Evolutionary conservation across 257 asterid species (phyloP).

Genomic region (Lithospermum erythrorhizon): DNA sequence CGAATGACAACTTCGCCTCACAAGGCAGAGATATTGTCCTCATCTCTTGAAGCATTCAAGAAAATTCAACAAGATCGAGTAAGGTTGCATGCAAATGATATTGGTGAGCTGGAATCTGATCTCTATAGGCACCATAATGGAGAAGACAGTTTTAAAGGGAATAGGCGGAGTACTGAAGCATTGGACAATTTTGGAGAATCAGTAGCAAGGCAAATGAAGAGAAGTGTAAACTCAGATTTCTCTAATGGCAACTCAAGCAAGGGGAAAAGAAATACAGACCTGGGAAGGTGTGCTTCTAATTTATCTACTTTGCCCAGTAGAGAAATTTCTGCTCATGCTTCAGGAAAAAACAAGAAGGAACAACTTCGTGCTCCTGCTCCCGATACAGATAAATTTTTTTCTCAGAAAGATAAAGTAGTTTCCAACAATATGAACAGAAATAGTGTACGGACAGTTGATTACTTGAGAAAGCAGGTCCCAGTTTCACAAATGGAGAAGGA

Average conservation of each 20-base stretch:
- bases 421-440: conserved; percentile 32
- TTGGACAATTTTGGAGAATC: conserved; percentile 30
- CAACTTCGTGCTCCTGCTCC: conserved; percentile 25
- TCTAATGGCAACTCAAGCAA: conserved; percentile 32
- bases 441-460: conserved; percentile 42
- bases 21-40: conserved; percentile 92
- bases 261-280: conserved; percentile 42
- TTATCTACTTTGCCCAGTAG: conserved; percentile 37
- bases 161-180: conserved; percentile 23
- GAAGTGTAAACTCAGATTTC: conserved; percentile 29
- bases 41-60: conserved; percentile 95
- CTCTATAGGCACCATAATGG: conserved; percentile 27
- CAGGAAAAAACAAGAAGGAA: conserved; percentile 41
- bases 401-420: conserved; percentile 41
- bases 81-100: conserved; percentile 29
- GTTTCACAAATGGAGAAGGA: conserved; percentile 61
- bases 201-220: conserved; percentile 25
- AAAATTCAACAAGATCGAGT: conserved; percentile 82
- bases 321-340: conserved; percentile 30
- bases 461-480: conserved; percentile 34
- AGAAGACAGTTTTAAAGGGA: conserved; percentile 26
- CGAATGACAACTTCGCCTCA: conserved; percentile 99
- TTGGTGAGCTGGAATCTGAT: conserved; percentile 30
- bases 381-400: conserved; percentile 33
- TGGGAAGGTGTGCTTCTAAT: conserved; percentile 32